Base-by-base conservation (phyloP, 139 green algal genomes). In the Chlorella sp. region DNA sequence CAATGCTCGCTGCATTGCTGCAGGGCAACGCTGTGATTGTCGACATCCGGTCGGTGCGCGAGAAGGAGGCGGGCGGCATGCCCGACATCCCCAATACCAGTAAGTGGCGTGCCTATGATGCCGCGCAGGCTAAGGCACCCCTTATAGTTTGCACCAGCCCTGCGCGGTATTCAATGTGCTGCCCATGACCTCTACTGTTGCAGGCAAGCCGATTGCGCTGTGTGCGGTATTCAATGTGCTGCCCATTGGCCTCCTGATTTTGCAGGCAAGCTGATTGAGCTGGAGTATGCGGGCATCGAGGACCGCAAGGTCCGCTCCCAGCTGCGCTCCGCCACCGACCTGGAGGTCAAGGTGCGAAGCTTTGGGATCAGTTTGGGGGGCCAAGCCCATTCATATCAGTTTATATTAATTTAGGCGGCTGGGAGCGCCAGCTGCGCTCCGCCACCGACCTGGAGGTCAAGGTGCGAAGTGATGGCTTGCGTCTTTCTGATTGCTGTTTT, bases 51-150 rank as follows among this genome's bases (percentile, higher is more conserved):
- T 87, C 75, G 38, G 56, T 76, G 34, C 80, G 83, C 22, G 92
- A 98, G 87, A 97, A 97, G 89, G 95, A 98, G 90, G 74, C 69
- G 24, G 87, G 46, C n/a, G 95, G 95, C 44, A 60, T 97, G 24
- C 94, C 94, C 28, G 94, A 98, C 85, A 74, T 98, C 58, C 93
- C 94, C 51, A 89, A 85, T 69, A 78, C 82, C 74, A 80, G 86
- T 69, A 41, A 51, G 81, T 7, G 1, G 7, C 43, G n/a, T n/a
- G n/a, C n/a, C n/a, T n/a, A n/a, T n/a, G n/a, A n/a, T 80, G 73
- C 73, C 3, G 28, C 28, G 3, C 38, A n/a, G n/a, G n/a, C n/a
- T n/a, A n/a, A n/a, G n/a, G n/a, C n/a, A n/a, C n/a, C n/a, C n/a
- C n/a, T n/a, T n/a, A n/a, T n/a, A n/a, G n/a, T n/a, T n/a, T n/a